Evolutionary conservation across 106 monocot species (phyloP).

Genomic region (Amphibolis antarctica): DNA sequence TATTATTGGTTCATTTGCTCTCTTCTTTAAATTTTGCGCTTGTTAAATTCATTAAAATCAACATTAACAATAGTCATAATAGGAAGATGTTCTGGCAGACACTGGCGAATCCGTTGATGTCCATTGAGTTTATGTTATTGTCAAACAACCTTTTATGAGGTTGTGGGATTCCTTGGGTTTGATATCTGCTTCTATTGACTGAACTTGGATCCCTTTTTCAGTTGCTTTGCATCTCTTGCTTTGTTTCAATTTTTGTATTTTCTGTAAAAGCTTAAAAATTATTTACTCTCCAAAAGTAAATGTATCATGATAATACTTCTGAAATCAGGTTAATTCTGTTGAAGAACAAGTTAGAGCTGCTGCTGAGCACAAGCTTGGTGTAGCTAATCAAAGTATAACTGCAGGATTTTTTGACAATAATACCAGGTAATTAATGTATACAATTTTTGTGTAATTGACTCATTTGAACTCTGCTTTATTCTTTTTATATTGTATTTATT

Average conservation of each 20-base stretch:
- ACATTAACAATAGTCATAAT: too few species aligned
- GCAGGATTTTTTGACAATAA: conserved; percentile 99
- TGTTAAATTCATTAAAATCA: too few species aligned
- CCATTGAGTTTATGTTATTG: too few species aligned
- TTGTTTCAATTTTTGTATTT: not conserved
- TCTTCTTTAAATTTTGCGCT: too few species aligned
- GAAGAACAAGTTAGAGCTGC: conserved; percentile 99
- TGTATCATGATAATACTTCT: not conserved
- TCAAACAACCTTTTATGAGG: too few species aligned
- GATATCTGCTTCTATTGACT: too few species aligned
- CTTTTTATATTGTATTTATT: not conserved
- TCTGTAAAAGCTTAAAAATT: not conserved
- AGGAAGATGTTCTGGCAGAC: too few species aligned
- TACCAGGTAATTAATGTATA: conserved; percentile 51
- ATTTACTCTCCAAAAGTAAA: not conserved
- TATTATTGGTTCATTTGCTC: too few species aligned
- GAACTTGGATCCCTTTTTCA: too few species aligned
- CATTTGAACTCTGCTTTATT: not conserved
- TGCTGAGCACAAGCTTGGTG: conserved; percentile 98
- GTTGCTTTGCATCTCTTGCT: not conserved
- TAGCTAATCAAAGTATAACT: conserved; percentile 99
- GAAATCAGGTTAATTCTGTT: conserved; percentile 60
- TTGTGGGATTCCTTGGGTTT: too few species aligned
- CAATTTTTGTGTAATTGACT: not conserved
- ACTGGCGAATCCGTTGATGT: too few species aligned